Conservation (phyloP, 177 flowering plant genomes). For the Viscum album region DNA sequence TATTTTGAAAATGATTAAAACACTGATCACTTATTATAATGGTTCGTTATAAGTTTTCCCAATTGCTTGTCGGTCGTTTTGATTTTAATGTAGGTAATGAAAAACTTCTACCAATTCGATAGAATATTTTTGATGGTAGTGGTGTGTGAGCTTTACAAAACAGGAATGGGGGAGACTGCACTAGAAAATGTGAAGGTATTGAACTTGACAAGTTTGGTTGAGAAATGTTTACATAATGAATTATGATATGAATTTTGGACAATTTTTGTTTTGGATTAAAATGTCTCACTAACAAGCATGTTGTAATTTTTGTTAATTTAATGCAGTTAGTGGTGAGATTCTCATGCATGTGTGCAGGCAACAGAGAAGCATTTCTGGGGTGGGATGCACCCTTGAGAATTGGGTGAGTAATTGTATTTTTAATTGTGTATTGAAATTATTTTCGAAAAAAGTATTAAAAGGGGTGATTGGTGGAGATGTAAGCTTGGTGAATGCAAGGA, state of each 20-base stretch:
- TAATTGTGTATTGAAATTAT: no score
- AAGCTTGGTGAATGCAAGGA: slow-evolving; percentile 61
- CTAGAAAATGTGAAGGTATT: slow-evolving; percentile 59
- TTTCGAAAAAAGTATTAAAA: no score
- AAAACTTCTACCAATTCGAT: slow-evolving; percentile 49
- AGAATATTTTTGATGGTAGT: slow-evolving; percentile 79
- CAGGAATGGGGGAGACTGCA: slow-evolving; percentile 84
- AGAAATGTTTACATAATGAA: no score
- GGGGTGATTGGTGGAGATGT: slow-evolving; percentile 54
- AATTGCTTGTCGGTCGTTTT: no score
- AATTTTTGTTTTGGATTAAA: no score
- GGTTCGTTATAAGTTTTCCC: no score
- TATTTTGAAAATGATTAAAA: no score
- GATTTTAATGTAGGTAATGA: slow-evolving; percentile 47
- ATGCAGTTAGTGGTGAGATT: slow-evolving; percentile 54
- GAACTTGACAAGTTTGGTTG: no score
- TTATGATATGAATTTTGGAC: no score
- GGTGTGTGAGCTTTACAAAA: slow-evolving; percentile 84
- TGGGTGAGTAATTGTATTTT: no score
- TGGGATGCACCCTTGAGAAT: slow-evolving; percentile 64
- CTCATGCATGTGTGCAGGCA: slow-evolving; percentile 54
- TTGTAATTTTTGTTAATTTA: background rate
- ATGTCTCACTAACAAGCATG: no score
- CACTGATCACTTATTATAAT: no score
- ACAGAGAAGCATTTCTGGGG: slow-evolving; percentile 66